Conservation (phyloP, 495 filamentous ascomycete genomes). For the Hapsidospora chrysogenum region DNA sequence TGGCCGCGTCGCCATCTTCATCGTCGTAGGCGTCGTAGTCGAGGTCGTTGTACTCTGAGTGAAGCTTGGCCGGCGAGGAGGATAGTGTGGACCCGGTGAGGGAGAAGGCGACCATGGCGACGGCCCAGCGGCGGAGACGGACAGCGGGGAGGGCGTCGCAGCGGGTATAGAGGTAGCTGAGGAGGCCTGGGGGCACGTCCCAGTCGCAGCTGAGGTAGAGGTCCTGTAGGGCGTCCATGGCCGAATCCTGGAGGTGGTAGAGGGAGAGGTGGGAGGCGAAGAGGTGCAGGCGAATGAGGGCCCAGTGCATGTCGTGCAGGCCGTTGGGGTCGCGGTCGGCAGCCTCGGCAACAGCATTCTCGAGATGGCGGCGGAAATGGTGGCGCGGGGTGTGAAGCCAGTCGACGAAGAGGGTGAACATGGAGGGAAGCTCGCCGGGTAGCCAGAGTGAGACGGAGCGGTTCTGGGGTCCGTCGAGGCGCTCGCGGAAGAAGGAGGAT, state of each 20-base stretch:
- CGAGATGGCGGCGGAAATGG: conserved; percentile 18
- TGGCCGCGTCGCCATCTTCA: conserved; percentile 9
- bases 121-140: conserved; percentile 27
- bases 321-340: conserved; percentile 3
- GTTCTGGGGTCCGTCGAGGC: conserved; percentile 7
- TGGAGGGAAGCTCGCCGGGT: conserved; percentile 22
- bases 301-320: conserved; percentile 16
- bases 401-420: conserved; percentile 28
- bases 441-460: conserved; percentile 14
- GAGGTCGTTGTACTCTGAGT: background rate
- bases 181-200: conserved; percentile 25
- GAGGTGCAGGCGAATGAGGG: conserved; percentile 26
- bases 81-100: conserved; percentile 7
- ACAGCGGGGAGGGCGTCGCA: conserved; percentile 22
- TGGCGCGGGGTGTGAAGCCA: conserved; percentile 23
- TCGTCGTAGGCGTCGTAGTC: background rate
- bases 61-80: background rate
- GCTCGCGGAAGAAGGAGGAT: conserved; percentile 22
- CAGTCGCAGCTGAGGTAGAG: conserved; percentile 31
- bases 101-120: conserved; percentile 31
- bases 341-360: conserved; percentile 13
- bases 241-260: conserved; percentile 23
- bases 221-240: conserved; percentile 32
- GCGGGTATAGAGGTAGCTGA: conserved; percentile 25
- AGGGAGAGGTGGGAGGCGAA: conserved; percentile 26